Base-by-base conservation (phyloP, 2,329 filamentous ascomycete species). In the Coniochaeta ligniaria region DNA sequence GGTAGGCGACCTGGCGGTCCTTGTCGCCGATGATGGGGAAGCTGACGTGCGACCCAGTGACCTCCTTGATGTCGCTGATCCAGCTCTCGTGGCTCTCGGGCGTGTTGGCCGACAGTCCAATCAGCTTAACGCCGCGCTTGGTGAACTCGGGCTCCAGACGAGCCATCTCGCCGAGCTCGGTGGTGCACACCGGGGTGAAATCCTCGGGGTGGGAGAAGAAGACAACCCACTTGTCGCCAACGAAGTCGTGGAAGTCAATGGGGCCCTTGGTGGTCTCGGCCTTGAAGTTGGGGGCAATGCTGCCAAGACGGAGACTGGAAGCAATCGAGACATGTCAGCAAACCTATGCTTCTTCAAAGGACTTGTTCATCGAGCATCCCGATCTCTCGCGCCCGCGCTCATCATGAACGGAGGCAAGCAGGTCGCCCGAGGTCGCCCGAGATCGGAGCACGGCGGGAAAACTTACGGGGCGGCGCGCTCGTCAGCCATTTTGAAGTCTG, bases 121-220 rank as follows among this genome's bases (percentile, higher is more conserved):
- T 94, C 78, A 96, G 87, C 85, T 96, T 96, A 70, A 94, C 91
- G 65, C 86, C 87, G 65, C 92, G 87, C 81, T 90, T 91, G 71
- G 86, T 83, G 77, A 97, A 96, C 76, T 96, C 92, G 69, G 87
- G 85, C 80, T 92, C 87, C 65, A 96, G 83, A 78, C 93, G 95
- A 68, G 92, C 90, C 70, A 97, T 96, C 62, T 92, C 92, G 64
- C 92, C 93, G 64, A 97, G 88, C 80, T 97, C 93, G 60, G 92
- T 97, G 65, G 93, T 97, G 83, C 93, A 97, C 62, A 96, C 93
- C 60, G 93, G 93, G 1, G 93, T 96, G 82, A 91, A 96, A 77
- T 96, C 93, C 75, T 88, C 89, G 3, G 91, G 91, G 79, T 94
- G 91, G 35, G 88, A 92, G 82, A 95, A 94, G 68, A 95, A 81